Base-by-base conservation (phyloP, 495 filamentous ascomycete genomes). In the Daldinia vernicosa region DNA sequence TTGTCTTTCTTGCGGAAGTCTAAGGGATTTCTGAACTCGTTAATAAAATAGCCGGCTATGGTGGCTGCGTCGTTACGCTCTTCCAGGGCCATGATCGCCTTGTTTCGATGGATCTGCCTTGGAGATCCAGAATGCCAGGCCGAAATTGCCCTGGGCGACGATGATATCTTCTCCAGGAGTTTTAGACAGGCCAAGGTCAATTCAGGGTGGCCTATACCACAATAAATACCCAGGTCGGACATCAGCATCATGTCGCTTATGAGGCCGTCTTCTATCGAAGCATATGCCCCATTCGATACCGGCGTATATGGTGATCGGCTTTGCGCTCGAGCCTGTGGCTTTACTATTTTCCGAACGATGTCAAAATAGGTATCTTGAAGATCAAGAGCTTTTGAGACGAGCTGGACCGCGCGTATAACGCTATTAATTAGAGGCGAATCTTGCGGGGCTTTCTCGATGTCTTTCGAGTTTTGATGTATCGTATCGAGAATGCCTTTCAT, bases 341-440 rank as follows among this genome's bases (percentile, higher is more conserved):
- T 92, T 66, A 97, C 83, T 7, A 91, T 71, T 4, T 94, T 92
- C 28, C 90, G 89, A 15, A 98, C 90, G 22, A 98, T 87, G 72
- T 97, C 89, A 59, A 95, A 82, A 77, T 97, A 98, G 7, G 95
- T 98, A 8, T 92, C 88, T 79, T 99, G 95, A 60, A 97, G 86
- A 62, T 92, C 90, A 71, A 98, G 81, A 19, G 95, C 86, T 66
- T 91, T 81, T 63, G 90, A 89, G 78, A 98, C 90, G 50, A 95
- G 90, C 74, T 95, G 86, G 22, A 99, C 86, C 32, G 87, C 91
- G 27, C 86, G 88, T 43, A 93, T 77, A 47, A 98, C 81, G 50
- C 90, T 88, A 40, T 91, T 80, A 12, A 97, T 87, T 45, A 94
- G 80, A 5, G 93, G 90, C 6, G 93, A 96, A 56, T 92, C 89